These are phyloP conservation scores for Fusarium algeriense DNA, from an alignment of 2,329 filamentous ascomycete genomes.

Conservation along the genomic window DNA sequence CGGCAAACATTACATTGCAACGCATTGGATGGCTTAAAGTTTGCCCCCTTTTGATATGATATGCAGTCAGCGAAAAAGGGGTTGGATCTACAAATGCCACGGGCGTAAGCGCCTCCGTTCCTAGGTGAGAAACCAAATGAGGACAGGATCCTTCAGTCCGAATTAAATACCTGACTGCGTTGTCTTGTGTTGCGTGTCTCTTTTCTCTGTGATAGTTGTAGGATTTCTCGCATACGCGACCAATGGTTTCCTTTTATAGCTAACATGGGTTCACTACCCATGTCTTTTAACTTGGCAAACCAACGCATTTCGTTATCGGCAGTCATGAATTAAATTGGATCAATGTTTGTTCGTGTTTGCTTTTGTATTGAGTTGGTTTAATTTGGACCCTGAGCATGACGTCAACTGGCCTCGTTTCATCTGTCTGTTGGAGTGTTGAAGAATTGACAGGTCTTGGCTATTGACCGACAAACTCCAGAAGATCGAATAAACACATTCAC, in stretches of 20 bases:
- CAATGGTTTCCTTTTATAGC: conserved; percentile 9
- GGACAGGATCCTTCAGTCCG: conserved; percentile 8
- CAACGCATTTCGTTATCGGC: neutral
- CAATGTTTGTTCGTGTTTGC: conserved; percentile 5
- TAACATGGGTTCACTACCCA: conserved; percentile 27
- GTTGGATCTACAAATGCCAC: conserved; percentile 16
- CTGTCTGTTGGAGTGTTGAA: neutral
- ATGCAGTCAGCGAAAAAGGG: conserved; percentile 30
- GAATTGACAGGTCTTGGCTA: conserved; percentile 3
- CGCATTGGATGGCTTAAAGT: conserved; percentile 11
- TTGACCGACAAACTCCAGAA: neutral
- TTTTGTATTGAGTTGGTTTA: neutral
- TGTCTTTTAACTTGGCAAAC: conserved; percentile 17
- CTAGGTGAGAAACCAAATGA: conserved; percentile 20
- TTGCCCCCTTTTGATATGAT: conserved; percentile 9
- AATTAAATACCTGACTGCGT: conserved; percentile 26
- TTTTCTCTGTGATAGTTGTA: conserved; percentile 15
- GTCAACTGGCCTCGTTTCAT: conserved; percentile 20
- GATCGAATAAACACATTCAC: neutral
- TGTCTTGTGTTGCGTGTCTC: conserved; percentile 6
- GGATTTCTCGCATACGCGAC: conserved; percentile 9
- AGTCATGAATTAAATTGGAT: conserved; percentile 3
- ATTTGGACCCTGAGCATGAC: conserved; percentile 28
- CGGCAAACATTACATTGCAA: conserved; percentile 17
- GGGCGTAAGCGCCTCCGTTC: conserved; percentile 33